A percentile compares a stretch with the other conserved stretches of the same genome.
phyloP scores from a whole-genome alignment of 257 asterid species.

The Solanum neorickii region DNA sequence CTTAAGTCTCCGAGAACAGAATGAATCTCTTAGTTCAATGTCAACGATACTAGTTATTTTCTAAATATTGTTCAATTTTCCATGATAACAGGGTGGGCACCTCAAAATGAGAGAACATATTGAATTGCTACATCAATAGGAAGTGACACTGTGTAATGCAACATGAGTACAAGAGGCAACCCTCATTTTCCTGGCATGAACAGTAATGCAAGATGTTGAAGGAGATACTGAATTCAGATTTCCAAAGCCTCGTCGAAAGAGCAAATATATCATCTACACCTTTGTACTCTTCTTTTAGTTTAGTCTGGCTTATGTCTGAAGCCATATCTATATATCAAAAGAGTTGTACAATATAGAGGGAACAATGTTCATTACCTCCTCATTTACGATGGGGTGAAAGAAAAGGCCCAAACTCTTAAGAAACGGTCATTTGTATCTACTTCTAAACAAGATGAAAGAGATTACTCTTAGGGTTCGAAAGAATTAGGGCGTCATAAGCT shows the following conservation, averaged over 20 bases:
- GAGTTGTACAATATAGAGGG: neutral
- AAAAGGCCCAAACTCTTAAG: neutral
- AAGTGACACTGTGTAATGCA: neutral
- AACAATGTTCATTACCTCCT: neutral
- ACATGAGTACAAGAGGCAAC: neutral
- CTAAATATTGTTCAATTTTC: neutral
- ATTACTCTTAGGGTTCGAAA: neutral
- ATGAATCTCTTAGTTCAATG: too few relatives aligned
- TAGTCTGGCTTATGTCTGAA: neutral
- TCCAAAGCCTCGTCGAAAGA: neutral
- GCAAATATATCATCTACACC: neutral
- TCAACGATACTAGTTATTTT: neutral
- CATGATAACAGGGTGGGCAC: slow-evolving; percentile 26
- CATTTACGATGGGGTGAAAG: neutral
- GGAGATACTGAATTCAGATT: neutral
- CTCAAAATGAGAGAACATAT: slow-evolving; percentile 25
- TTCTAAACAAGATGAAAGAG: neutral
- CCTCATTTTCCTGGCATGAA: neutral
- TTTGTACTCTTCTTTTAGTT: neutral
- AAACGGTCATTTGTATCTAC: neutral
- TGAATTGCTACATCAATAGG: neutral
- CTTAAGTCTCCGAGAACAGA: neutral
- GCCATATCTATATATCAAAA: too few relatives aligned
- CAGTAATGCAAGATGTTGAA: slow-evolving; percentile 2
- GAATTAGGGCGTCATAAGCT: too few relatives aligned